phyloP scores from a whole-genome alignment of 768 basidiomycete genomes.

The Thelephora ganbajun region DNA sequence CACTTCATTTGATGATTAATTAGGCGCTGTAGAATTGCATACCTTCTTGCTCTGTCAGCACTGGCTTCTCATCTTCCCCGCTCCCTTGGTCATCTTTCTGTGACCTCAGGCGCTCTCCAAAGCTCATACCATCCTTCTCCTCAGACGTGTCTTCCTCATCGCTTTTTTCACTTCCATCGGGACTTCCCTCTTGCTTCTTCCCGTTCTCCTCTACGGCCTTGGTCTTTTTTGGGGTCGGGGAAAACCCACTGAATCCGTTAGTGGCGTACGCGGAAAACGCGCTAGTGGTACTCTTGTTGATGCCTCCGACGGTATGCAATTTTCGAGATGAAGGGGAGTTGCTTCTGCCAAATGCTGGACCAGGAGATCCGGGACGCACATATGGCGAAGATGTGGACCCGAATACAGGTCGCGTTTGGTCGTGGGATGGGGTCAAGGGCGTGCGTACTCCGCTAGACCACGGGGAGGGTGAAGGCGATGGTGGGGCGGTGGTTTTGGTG shows the following conservation, averaged over 20 bases:
- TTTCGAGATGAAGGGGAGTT: constrained; percentile 39
- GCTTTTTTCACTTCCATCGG: neutral
- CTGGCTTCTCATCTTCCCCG: constrained; percentile 31
- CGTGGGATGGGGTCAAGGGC: neutral
- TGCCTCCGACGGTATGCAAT: constrained; percentile 22
- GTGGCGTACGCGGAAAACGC: constrained; percentile 52
- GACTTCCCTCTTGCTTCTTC: neutral
- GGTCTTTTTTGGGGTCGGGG: constrained; percentile 13
- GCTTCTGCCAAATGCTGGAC: constrained; percentile 20
- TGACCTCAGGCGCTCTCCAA: constrained; percentile 56
- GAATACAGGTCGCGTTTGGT: constrained; percentile 37
- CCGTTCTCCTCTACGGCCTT: neutral
- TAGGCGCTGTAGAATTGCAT: constrained; percentile 10
- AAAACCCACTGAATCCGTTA: constrained; percentile 33
- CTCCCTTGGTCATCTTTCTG: constrained; percentile 41
- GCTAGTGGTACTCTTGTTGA: constrained; percentile 14
- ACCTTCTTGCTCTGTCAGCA: constrained; percentile 60
- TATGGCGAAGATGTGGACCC: constrained; percentile 38
- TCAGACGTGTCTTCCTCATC: constrained; percentile 14
- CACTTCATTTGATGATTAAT: neutral
- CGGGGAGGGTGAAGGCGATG: constrained; percentile 2
- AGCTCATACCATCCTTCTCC: constrained; percentile 16
- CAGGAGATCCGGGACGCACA: constrained; percentile 12
- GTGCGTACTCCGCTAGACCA: neutral
- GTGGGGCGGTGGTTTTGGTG: constrained; percentile 7